A percentile compares a stretch with the other conserved stretches of the same genome.
These are phyloP conservation scores for Trichoderma aggressivum DNA, from an alignment of 2,329 filamentous ascomycete genomes.

Conservation along the genomic window DNA sequence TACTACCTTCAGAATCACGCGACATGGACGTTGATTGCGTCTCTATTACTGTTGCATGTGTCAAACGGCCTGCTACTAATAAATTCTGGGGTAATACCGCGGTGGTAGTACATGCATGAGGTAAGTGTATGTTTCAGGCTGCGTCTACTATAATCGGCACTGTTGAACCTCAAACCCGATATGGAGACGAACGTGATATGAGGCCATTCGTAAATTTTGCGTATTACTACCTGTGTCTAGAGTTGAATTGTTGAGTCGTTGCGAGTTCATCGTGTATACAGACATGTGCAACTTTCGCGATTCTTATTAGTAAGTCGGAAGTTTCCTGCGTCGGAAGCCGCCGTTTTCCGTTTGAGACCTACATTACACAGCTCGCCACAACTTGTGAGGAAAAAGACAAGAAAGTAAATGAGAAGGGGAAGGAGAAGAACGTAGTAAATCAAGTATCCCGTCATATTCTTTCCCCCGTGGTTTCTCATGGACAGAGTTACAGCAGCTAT, in stretches of 20 bases:
- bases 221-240: too few species aligned
- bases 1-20: not conserved
- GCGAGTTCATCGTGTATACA: not conserved
- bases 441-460: not conserved
- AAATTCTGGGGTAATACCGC: not conserved
- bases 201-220: not conserved
- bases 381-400: not conserved
- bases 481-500: not conserved
- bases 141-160: not conserved
- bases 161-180: not conserved
- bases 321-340: not conserved
- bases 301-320: not conserved
- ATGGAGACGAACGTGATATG: not conserved
- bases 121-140: not conserved
- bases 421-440: not conserved
- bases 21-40: not conserved
- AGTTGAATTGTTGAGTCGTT: accelerated
- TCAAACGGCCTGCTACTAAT: not conserved
- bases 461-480: not conserved
- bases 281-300: not conserved
- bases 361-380: not conserved
- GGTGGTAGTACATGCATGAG: not conserved
- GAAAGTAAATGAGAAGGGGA: not conserved
- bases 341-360: not conserved
- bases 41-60: not conserved